Evolutionary conservation across 2,329 filamentous ascomycete genomes (phyloP), one percentile per base, ranked within the genome.

Genomic region (Exophiala sp.): DNA sequence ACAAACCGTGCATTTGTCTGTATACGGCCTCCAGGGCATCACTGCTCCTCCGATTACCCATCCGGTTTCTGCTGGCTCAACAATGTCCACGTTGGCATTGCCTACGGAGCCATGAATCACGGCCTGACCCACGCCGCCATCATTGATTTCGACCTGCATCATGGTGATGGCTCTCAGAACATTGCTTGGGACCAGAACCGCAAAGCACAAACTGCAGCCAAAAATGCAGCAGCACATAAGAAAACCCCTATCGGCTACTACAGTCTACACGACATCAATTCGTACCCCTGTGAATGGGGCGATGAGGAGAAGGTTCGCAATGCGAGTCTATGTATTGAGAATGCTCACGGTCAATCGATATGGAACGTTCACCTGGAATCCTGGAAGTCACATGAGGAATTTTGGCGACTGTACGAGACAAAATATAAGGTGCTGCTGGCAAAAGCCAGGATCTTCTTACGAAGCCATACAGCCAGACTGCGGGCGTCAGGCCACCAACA

Each of bases 61-160:
- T 96, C 91, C 1, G 93, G 93, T 0, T 98, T 98, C 65, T 98
- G 93, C 71, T 98, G 93, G 91, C 72, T 98, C 43, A 98, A 98
- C 68, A 98, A 98, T 64, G 89, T 98, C 0, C 91, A 97, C 64
- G 88, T 98, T 18, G 93, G 91, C 0, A 95, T 98, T 58, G 86
- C 94, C 66, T 87, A 98, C 66, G 91, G 84, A 9, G 83, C 88
- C 16, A 80, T 91, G 55, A 79, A 78, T 32, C 86, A 98, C 63
- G 89, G 86, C 0, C 72, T 97, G 22, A 97, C 91, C 0, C 93
- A 98, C 66, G 91, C 90, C 0, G 93, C 88, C 9, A 97, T 95
- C 55, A 81, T 95, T 57, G 89, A 95, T 64, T 91, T 95, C 64
- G 88, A 95, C 65, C 74, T 95, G 18, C 89, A 95, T 62, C 89